phyloP scores from a whole-genome alignment of 768 basidiomycete genomes.

The Candolleomyces eurysporus region DNA sequence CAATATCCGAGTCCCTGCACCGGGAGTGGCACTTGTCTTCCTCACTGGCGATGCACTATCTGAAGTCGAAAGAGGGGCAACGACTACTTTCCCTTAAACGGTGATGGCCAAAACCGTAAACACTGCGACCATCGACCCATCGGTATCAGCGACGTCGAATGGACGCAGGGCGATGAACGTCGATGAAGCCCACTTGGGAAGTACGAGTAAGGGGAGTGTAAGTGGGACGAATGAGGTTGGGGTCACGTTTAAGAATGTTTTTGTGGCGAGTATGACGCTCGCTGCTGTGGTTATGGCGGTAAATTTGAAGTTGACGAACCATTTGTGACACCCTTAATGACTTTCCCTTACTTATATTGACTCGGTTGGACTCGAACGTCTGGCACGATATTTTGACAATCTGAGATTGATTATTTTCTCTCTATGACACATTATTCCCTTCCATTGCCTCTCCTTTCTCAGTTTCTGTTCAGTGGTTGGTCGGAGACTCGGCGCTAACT shows the following conservation, averaged over 20 bases:
- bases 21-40: constrained; percentile 71
- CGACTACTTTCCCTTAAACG: constrained; percentile 52
- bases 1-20: constrained; percentile 61
- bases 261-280: constrained; percentile 5
- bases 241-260: neutral
- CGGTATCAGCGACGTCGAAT: constrained; percentile 54
- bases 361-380: too few species aligned
- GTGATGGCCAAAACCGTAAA: constrained; percentile 53
- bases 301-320: neutral
- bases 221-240: constrained; percentile 8
- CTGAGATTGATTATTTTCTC: too few species aligned
- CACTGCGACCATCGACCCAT: constrained; percentile 54
- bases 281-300: constrained; percentile 1
- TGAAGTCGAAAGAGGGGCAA: constrained; percentile 29
- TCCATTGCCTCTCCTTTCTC: too few species aligned
- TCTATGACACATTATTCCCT: too few species aligned
- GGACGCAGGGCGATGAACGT: constrained; percentile 30
- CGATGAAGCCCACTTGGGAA: constrained; percentile 9
- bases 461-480: too few species aligned
- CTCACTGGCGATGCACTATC: constrained; percentile 40
- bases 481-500: too few species aligned
- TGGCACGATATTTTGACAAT: too few species aligned
- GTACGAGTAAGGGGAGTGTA: constrained; percentile 23
- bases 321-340: too few species aligned
- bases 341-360: too few species aligned